Percentiles rank a stretch among this genome's conserved stretches.
Conservation (phyloP, 2,329 filamentous ascomycete genomes). For the Xylariaceae sp. region DNA sequence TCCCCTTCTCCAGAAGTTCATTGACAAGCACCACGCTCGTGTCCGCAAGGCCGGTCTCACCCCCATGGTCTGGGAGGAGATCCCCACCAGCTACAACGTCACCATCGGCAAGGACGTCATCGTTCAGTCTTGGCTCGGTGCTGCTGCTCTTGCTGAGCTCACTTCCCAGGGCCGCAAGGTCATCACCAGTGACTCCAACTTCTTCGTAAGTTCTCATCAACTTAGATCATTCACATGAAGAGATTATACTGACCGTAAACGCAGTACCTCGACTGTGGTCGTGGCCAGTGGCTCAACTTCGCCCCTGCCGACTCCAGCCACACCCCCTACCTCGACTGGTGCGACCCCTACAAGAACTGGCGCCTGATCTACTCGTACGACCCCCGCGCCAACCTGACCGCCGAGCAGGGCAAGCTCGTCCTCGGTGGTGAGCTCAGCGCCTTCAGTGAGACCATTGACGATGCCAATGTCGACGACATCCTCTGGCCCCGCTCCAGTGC, state of each 20-base stretch:
- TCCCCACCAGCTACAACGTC: slow-evolving; percentile 72
- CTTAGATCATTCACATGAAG: background rate
- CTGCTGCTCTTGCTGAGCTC: slow-evolving; percentile 54
- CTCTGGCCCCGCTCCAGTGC: slow-evolving; percentile 74
- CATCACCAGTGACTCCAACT: slow-evolving; percentile 70
- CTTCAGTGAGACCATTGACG: slow-evolving; percentile 77
- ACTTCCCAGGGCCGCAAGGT: slow-evolving; percentile 62
- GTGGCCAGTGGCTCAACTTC: slow-evolving; percentile 74
- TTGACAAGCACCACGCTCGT: slow-evolving; percentile 63
- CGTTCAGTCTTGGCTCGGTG: slow-evolving; percentile 73
- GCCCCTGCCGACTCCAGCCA: slow-evolving; percentile 44
- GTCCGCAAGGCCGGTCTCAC: slow-evolving; percentile 59
- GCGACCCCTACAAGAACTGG: slow-evolving; percentile 76
- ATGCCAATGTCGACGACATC: slow-evolving; percentile 66
- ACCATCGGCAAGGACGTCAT: slow-evolving; percentile 65
- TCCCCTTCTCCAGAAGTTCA: slow-evolving; percentile 72
- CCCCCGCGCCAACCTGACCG: slow-evolving; percentile 59
- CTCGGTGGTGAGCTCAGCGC: slow-evolving; percentile 77
- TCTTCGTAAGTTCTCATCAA: slow-evolving; percentile 54
- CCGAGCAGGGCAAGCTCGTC: slow-evolving; percentile 59
- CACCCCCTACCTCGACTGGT: slow-evolving; percentile 78
- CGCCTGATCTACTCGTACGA: slow-evolving; percentile 75
- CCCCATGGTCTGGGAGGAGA: slow-evolving; percentile 85
- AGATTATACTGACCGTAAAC: slow-evolving; percentile 1
- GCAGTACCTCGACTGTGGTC: slow-evolving; percentile 77